These are phyloP conservation scores for Chaetomidium leptoderma DNA, from an alignment of 495 filamentous ascomycete genomes.

Conservation along the genomic window DNA sequence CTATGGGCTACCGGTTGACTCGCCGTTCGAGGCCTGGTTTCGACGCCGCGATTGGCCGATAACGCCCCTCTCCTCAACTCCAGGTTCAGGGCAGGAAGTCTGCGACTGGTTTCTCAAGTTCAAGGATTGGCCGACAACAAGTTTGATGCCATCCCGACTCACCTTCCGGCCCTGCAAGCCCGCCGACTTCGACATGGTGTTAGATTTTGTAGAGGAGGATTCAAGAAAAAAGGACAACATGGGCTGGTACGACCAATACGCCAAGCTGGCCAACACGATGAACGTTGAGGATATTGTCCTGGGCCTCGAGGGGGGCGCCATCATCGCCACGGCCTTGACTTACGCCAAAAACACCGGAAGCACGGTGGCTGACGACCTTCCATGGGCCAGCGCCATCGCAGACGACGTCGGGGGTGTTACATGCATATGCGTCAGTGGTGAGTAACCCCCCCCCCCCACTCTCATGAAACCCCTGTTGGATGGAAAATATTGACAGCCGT, in stretches of 20 bases:
- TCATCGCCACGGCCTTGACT: constrained; percentile 54
- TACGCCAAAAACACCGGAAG: constrained; percentile 52
- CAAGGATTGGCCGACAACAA: constrained; percentile 46
- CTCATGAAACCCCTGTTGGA: no score
- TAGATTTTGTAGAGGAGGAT: constrained; percentile 51
- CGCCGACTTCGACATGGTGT: constrained; percentile 49
- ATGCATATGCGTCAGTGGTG: constrained; percentile 56
- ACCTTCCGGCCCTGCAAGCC: constrained; percentile 48
- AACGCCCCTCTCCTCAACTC: constrained; percentile 32
- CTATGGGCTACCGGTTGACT: constrained; percentile 51
- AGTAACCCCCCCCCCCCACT: constrained; percentile 7
- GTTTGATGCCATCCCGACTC: constrained; percentile 34
- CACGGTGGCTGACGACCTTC: constrained; percentile 51
- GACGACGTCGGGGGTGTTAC: constrained; percentile 56
- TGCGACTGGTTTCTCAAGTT: constrained; percentile 55
- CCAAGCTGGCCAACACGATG: constrained; percentile 42
- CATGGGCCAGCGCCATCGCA: constrained; percentile 54
- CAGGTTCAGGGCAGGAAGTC: constrained; percentile 46
- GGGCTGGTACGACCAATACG: constrained; percentile 55
- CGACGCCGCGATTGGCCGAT: constrained; percentile 54
- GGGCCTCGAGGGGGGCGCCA: constrained; percentile 39
- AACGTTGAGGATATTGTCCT: constrained; percentile 50
- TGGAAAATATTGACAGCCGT: constrained; percentile 1
- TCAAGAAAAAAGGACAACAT: constrained; percentile 40
- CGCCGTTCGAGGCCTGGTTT: constrained; percentile 53